A percentile compares a stretch with the other conserved stretches of the same genome.
Conservation (phyloP, 208 protist species). For the Leishmania tropica region DNA sequence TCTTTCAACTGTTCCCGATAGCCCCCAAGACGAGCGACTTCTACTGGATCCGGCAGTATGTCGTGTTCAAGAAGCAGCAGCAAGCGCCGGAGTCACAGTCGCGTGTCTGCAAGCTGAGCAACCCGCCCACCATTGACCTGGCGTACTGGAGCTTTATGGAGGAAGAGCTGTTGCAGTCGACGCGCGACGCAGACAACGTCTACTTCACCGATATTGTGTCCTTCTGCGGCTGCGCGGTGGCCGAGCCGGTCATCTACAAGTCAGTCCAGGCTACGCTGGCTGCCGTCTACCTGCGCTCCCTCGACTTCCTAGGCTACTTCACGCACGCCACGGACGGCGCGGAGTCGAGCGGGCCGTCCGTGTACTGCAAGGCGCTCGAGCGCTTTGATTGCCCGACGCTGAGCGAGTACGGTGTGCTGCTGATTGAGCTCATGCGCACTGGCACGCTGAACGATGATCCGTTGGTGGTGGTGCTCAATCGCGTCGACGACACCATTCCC, state of each 20-base stretch:
- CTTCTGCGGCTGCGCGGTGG: slow-evolving; percentile 43
- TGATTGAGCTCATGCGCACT: slow-evolving; percentile 88
- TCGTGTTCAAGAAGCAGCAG: slow-evolving; percentile 36
- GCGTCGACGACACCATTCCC: slow-evolving; percentile 17
- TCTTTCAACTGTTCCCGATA: slow-evolving; percentile 66
- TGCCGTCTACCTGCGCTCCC: slow-evolving; percentile 72
- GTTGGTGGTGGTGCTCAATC: slow-evolving; percentile 46
- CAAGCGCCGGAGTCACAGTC: slow-evolving; percentile 25
- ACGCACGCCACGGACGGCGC: slow-evolving; percentile 64
- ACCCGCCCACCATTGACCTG: slow-evolving; percentile 63
- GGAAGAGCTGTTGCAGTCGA: slow-evolving; percentile 18
- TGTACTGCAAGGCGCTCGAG: slow-evolving; percentile 68
- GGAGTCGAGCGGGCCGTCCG: slow-evolving; percentile 56
- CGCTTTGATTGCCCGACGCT: slow-evolving; percentile 68
- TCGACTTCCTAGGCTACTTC: slow-evolving; percentile 93
- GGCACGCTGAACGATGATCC: slow-evolving; percentile 48
- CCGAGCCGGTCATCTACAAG: slow-evolving; percentile 25
- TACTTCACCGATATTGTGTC: slow-evolving; percentile 69
- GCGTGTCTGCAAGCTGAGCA: slow-evolving; percentile 45
- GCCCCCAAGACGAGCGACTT: slow-evolving; percentile 26
- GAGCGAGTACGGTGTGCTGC: slow-evolving; percentile 80
- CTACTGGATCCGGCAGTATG: slow-evolving; percentile 69
- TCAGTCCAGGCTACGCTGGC: slow-evolving; percentile 53
- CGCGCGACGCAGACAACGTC: slow-evolving; percentile 28
- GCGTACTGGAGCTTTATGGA: slow-evolving; percentile 57